Percentiles rank a stretch among this genome's conserved stretches.
Conservation (phyloP, 2,329 filamentous ascomycete species). For the Penicillium hesseltinei region DNA sequence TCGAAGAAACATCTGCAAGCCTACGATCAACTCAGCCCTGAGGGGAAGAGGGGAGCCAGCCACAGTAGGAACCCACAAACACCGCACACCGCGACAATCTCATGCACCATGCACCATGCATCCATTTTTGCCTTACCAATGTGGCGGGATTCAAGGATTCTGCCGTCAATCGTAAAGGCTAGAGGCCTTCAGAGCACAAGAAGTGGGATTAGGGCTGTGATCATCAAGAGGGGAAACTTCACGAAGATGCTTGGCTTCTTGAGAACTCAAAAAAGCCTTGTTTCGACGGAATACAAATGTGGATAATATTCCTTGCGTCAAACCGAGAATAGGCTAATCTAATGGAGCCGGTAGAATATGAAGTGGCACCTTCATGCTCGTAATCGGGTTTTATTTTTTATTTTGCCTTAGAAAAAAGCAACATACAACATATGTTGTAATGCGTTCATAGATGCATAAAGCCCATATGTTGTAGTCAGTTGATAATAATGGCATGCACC, state of each 20-base stretch:
- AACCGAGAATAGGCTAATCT: neutral
- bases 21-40: neutral
- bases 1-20: neutral
- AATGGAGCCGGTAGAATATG: neutral
- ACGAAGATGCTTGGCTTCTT: neutral
- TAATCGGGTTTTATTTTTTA: neutral
- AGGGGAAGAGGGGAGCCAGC: neutral
- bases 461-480: neutral
- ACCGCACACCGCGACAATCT: neutral
- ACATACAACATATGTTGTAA: too few relatives aligned
- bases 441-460: neutral
- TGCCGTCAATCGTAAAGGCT: neutral
- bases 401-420: neutral
- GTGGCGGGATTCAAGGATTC: slow-evolving; percentile 5
- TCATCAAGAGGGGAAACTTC: neutral
- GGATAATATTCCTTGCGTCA: neutral
- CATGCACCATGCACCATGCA: slow-evolving; percentile 1
- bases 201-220: slow-evolving; percentile 1
- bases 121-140: slow-evolving; percentile 3
- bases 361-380: neutral
- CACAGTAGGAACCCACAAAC: neutral
- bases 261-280: neutral
- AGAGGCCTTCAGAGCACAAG: neutral
- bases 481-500: slow-evolving; percentile 7
- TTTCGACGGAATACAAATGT: neutral